These are phyloP conservation scores for Komagataella populi DNA, from an alignment of 805 yeast species.

Conservation along the genomic window DNA sequence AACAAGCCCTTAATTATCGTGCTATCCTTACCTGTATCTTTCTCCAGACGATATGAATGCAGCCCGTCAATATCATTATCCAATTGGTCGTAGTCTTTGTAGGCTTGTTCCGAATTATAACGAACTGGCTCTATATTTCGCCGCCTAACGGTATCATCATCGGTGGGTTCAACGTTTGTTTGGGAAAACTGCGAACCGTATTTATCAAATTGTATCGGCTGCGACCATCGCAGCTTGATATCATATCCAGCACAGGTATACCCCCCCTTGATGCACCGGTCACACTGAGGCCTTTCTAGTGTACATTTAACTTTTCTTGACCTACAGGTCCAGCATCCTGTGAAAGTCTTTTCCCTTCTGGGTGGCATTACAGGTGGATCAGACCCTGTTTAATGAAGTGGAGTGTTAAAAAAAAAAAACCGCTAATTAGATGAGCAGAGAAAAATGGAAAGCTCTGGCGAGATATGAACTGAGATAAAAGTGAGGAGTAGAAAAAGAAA, in stretches of 20 bases:
- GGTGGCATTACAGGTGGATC: conserved; percentile 3
- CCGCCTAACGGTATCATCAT: conserved; percentile 49
- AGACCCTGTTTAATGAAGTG: not conserved
- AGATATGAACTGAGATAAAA: not conserved
- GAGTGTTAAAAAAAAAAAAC: not conserved
- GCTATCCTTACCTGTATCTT: not conserved
- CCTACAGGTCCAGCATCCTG: conserved; percentile 85
- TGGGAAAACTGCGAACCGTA: conserved; percentile 25
- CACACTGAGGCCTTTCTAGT: conserved; percentile 53
- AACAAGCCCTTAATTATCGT: conserved; percentile 64
- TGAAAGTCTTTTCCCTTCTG: conserved; percentile 55
- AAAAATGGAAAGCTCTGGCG: not conserved
- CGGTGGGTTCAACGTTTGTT: conserved; percentile 10
- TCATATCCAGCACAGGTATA: conserved; percentile 72
- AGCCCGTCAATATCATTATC: conserved; percentile 51
- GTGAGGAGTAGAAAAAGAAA: not conserved
- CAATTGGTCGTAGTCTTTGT: conserved; percentile 71
- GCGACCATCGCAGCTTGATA: conserved; percentile 70
- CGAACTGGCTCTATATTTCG: conserved; percentile 62
- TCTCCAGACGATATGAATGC: conserved; percentile 24
- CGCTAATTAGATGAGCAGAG: not conserved
- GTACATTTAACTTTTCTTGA: conserved; percentile 75
- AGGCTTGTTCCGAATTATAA: conserved; percentile 46
- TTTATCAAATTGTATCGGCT: conserved; percentile 35
- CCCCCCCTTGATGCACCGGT: conserved; percentile 55